Evolutionary conservation across 2,329 filamentous ascomycete genomes (phyloP).

Genomic region (Monilinia fructicola): DNA sequence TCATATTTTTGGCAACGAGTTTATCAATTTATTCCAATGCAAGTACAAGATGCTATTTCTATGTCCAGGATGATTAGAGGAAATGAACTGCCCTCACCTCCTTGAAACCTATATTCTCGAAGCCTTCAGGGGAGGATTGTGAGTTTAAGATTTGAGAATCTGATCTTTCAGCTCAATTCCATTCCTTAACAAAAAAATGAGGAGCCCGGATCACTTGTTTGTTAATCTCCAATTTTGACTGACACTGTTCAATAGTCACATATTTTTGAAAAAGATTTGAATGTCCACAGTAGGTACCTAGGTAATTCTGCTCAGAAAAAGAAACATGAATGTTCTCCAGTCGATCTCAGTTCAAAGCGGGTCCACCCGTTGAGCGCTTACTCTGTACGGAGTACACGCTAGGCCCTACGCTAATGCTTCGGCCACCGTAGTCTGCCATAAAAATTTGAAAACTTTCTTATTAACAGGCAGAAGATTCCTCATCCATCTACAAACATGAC

Average conservation of each 20-base stretch:
- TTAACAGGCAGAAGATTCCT: neutral
- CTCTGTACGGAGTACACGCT: no score
- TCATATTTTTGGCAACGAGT: neutral
- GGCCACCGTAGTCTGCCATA: slow-evolving; percentile 18
- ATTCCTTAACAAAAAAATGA: neutral
- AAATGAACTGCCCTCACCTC: neutral
- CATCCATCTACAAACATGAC: slow-evolving; percentile 13
- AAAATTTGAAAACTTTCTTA: slow-evolving; percentile 17
- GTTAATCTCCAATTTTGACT: neutral
- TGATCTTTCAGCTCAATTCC: no score
- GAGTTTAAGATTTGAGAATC: no score
- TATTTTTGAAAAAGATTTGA: no score
- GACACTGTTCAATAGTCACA: neutral
- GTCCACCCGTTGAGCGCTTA: neutral
- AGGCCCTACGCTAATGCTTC: neutral
- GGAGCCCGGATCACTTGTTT: neutral
- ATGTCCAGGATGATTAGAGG: neutral
- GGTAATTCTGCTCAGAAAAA: neutral
- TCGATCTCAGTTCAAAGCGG: neutral
- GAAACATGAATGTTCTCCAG: neutral
- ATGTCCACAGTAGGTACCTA: neutral
- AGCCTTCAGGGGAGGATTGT: neutral
- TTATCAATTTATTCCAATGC: neutral
- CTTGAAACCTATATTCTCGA: neutral
- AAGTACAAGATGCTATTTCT: neutral